Evolutionary conservation across 768 basidiomycete genomes (phyloP), one percentile per base, ranked within the genome.

Genomic region (Trametes maxima): DNA sequence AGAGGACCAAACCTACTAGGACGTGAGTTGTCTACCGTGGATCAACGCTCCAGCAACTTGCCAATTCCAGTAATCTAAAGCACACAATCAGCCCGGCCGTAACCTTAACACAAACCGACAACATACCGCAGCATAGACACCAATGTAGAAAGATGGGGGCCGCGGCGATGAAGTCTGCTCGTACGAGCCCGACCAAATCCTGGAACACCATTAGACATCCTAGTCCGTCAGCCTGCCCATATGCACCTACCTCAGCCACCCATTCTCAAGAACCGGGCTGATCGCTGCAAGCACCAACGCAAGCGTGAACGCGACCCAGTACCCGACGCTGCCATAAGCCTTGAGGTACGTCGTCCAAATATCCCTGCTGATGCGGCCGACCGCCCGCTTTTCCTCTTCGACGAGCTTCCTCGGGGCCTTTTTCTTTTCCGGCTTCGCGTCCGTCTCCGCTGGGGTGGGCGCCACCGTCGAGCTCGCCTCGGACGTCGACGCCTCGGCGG

Each of bases 371-470:
- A 85, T 81, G 33, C 79, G 69, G 1, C 83, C 83, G 14, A 77
- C 77, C 5, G 80, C 81, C 12, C 82, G 74, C 63, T 77, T 75
- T 65, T 84, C 83, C 53, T 84, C 83, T 62, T 96, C 94, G 6
- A 95, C 77, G 47, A 95, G 80, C 71, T 95, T 95, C 39, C 92
- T 80, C 0, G 94, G 89, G 1, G 79, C 69, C 68, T 86, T 90
- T 70, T 80, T 72, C 58, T 72, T 69, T 22, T 67, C 59, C 12
- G 63, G 51, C 60, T 74, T 70, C 11, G 70, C 61, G n/a, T 69
- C 65, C 19, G 59, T 33, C 1, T 77, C 75, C 19, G 75, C 73
- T 39, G 62, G 39, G 7, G 65, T 69, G 12, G 78, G 73, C 17
- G 68, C 68, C n/a, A 74, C 81, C 12, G 78, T 77, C 3, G 80